These are phyloP conservation scores for Sporothrix schenckii DNA, from an alignment of 2,329 filamentous ascomycete genomes.

Conservation along the genomic window DNA sequence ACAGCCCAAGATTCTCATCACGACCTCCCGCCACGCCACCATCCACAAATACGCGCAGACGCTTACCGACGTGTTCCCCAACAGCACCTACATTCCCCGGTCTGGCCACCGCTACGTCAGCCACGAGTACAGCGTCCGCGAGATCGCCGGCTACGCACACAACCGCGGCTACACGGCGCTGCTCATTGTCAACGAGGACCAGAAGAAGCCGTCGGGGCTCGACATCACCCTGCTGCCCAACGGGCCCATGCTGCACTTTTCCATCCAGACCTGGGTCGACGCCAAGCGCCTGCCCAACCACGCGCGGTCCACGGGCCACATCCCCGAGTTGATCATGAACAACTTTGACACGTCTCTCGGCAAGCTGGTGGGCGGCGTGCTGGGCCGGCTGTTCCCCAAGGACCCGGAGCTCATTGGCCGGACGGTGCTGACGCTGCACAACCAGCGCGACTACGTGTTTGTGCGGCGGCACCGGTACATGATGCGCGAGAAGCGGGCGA, in stretches of 20 bases:
- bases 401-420: slow-evolving; percentile 73
- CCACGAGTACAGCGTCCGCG: slow-evolving; percentile 88
- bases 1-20: slow-evolving; percentile 69
- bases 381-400: slow-evolving; percentile 77
- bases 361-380: slow-evolving; percentile 81
- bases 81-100: slow-evolving; percentile 82
- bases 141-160: slow-evolving; percentile 83
- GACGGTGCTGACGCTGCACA: slow-evolving; percentile 90
- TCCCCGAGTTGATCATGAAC: slow-evolving; percentile 84
- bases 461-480: slow-evolving; percentile 87
- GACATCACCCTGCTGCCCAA: slow-evolving; percentile 81
- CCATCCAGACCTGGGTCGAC: slow-evolving; percentile 86
- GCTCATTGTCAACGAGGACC: slow-evolving; percentile 83
- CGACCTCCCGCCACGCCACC: slow-evolving; percentile 84
- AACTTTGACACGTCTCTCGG: slow-evolving; percentile 96
- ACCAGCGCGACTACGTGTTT: slow-evolving; percentile 96
- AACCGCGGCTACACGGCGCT: slow-evolving; percentile 83
- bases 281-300: slow-evolving; percentile 87
- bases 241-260: slow-evolving; percentile 92
- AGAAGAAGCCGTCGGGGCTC: slow-evolving; percentile 79
- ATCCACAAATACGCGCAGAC: slow-evolving; percentile 81
- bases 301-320: slow-evolving; percentile 83
- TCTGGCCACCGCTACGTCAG: slow-evolving; percentile 74
- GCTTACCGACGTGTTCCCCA: slow-evolving; percentile 81
- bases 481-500: slow-evolving; percentile 83